phyloP scores from a whole-genome alignment of 2,329 filamentous ascomycete genomes.

The Ambrosiella cleistominuta region DNA sequence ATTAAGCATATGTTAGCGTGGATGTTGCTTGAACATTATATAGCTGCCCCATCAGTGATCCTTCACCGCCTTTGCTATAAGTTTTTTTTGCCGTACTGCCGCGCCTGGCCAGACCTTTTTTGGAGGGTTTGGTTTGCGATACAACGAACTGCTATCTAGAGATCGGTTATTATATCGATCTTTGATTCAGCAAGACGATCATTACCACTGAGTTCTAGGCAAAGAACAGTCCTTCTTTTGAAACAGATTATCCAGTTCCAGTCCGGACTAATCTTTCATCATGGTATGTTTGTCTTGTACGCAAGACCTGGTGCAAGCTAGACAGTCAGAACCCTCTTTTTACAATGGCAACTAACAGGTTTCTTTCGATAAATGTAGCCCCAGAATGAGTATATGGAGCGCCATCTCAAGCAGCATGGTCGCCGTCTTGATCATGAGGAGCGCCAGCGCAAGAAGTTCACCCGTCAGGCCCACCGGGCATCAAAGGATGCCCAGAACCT shows the following conservation, averaged over 20 bases:
- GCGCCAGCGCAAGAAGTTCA: conserved; percentile 66
- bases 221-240: conserved; percentile 4
- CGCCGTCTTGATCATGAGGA: conserved; percentile 64
- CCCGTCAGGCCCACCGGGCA: conserved; percentile 75
- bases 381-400: conserved; percentile 53
- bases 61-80: conserved; percentile 11
- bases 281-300: conserved; percentile 4
- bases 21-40: too few species aligned
- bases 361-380: conserved; percentile 30
- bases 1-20: too few species aligned
- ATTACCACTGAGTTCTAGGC: background rate
- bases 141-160: background rate
- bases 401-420: conserved; percentile 42
- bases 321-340: too few species aligned
- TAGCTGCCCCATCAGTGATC: conserved; percentile 7
- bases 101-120: conserved; percentile 5
- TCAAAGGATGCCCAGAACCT: conserved; percentile 87
- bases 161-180: background rate
- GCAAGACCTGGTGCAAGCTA: too few species aligned
- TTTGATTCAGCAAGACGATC: background rate
- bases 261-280: background rate
- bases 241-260: background rate
- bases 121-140: background rate
- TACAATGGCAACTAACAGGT: too few species aligned
- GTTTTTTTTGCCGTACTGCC: conserved; percentile 10